Conservation (phyloP, 768 basidiomycete species). For the Lepiota venenata region DNA sequence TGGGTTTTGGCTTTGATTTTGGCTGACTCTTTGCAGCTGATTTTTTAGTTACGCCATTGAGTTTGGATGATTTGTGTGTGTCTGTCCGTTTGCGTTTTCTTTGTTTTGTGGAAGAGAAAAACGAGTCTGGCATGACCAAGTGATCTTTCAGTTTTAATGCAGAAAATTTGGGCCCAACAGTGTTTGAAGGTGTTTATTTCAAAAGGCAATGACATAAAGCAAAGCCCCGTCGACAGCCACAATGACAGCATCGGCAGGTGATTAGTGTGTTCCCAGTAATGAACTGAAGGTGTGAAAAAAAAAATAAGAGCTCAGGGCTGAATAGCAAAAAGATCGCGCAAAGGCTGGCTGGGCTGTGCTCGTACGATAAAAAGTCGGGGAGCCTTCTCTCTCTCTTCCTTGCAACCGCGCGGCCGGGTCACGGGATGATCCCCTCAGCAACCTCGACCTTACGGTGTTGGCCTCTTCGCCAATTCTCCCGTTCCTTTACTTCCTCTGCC, state of each 20-base stretch:
- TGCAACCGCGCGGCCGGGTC: not conserved
- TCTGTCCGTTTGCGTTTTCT: conserved; percentile 58
- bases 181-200: conserved; percentile 11
- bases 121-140: conserved; percentile 70
- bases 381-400: no score
- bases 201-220: no score
- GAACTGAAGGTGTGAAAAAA: no score
- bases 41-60: conserved; percentile 7
- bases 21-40: conserved; percentile 17
- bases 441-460: conserved; percentile 7
- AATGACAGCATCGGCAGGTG: no score
- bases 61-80: conserved; percentile 20
- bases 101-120: conserved; percentile 63
- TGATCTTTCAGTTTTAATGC: no score
- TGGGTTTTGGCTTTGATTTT: conserved; percentile 19
- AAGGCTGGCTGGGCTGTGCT: no score
- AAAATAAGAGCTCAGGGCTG: no score
- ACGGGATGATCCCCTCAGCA: conserved; percentile 14
- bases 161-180: not conserved
- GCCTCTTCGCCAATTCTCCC: conserved; percentile 14
- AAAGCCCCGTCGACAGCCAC: no score
- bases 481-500: conserved; percentile 12
- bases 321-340: no score
- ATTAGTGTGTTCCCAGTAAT: no score
- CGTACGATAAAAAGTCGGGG: no score